Evolutionary conservation across 1,284 basidiomycete genomes (phyloP), one percentile per base, ranked within the genome.

Genomic region (Trichosporon sp.): DNA sequence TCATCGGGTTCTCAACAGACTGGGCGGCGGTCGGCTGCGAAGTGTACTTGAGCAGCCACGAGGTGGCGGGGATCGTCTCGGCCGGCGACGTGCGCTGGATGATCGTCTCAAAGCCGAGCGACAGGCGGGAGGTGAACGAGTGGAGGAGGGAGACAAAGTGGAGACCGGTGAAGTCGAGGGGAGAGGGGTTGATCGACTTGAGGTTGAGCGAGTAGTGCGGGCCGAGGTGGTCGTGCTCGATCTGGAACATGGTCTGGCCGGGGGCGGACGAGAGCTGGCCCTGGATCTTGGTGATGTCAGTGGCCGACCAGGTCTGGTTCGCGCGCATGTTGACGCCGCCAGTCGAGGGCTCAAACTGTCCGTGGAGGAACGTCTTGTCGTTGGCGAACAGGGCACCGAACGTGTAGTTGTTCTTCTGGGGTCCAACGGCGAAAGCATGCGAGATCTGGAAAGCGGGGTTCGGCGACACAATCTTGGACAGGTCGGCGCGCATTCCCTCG

Each of bases 381-480:
- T 91, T 96, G 19, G 93, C 96, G 85, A 92, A 98, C 66, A 98
- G 89, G 19, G 95, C 94, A 71, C 92, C 93, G 84, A 99, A 98
- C 84, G 94, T 96, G 86, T 99, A 99, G 59, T 91, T 91, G 32
- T 92, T 87, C 38, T 88, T 83, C 51, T 90, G 89, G 82, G 89
- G 72, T 54, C 83, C 83, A 67, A 84, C 80, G 70, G 91, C 88
- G 86, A 99, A 98, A 54, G 94, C 93, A 84, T 99, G 97, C 72
- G 95, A 96, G 80, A 98, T 92, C 87, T 98, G 96, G 90, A 99
- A 99, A 70, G 93, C 91, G 38, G 97, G 97, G 85, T 91, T 94
- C 83, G 92, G 89, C 70, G 94, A 97, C 77, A 99, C 87, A 76
- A 90, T 91, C 87, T 99, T 99, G 72, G 94, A 92, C 77, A 99